Evolutionary conservation across 116 monocot species (phyloP).

Genomic region (Iris pallida): DNA sequence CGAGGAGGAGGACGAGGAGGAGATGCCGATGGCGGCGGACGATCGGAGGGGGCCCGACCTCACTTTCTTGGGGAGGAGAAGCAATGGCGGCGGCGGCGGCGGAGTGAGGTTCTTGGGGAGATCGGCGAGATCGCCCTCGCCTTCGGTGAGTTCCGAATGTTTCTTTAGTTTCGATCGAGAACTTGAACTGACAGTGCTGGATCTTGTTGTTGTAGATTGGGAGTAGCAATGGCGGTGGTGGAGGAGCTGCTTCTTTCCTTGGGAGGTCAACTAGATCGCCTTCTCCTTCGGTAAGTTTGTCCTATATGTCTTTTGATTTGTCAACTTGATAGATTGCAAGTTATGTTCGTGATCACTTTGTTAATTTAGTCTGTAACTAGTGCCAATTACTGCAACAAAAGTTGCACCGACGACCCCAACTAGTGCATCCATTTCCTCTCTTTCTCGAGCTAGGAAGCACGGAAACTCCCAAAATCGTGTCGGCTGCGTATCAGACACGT

Average conservation of each 20-base stretch:
- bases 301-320: too few species aligned
- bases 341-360: too few species aligned
- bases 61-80: not conserved
- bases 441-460: too few species aligned
- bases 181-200: not conserved
- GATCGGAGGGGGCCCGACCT: not conserved
- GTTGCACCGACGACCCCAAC: too few species aligned
- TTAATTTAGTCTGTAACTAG: too few species aligned
- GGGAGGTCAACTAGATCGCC: slow-evolving; percentile 11
- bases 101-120: not conserved
- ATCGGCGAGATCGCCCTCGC: slow-evolving; percentile 13
- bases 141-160: slow-evolving; percentile 6
- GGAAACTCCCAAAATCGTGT: too few species aligned
- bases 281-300: slow-evolving; percentile 10
- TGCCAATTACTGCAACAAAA: too few species aligned
- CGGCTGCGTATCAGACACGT: too few species aligned
- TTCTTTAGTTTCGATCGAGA: not conserved
- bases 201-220: not conserved
- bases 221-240: slow-evolving; percentile 1
- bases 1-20: slow-evolving; percentile 49
- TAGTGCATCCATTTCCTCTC: too few species aligned
- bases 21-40: not conserved
- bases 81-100: not conserved
- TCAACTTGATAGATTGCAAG: too few species aligned
- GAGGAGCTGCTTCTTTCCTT: not conserved